Conservation (phyloP, 495 filamentous ascomycete species). For the Penicillium psychrofluorescens region DNA sequence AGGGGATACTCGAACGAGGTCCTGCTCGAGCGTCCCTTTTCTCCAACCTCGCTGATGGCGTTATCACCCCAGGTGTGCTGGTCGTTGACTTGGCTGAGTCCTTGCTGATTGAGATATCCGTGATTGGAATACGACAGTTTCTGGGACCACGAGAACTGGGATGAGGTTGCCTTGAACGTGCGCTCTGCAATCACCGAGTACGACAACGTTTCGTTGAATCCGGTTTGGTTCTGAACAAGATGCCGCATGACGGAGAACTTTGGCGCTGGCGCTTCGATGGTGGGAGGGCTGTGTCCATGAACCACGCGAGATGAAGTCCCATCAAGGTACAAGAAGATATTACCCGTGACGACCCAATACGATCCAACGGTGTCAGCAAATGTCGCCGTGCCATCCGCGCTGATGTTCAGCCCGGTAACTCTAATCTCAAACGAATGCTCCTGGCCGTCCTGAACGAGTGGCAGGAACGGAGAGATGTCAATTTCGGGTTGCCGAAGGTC, state of each 20-base stretch:
- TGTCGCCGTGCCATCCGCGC: conserved; percentile 31
- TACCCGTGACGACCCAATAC: conserved; percentile 79
- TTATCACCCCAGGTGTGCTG: conserved; percentile 55
- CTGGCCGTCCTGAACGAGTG: conserved; percentile 55
- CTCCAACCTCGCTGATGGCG: conserved; percentile 31
- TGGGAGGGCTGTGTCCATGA: conserved; percentile 8
- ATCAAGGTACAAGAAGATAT: conserved; percentile 70
- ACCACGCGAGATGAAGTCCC: conserved; percentile 12
- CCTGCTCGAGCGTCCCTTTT: conserved; percentile 11
- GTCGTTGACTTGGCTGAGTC: conserved; percentile 54
- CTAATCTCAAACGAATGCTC: conserved; percentile 66
- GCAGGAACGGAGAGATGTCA: conserved; percentile 74
- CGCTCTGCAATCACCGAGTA: conserved; percentile 55
- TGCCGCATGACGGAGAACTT: conserved; percentile 32
- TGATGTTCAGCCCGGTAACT: conserved; percentile 53
- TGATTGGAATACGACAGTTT: conserved; percentile 48
- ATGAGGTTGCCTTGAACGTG: conserved; percentile 44
- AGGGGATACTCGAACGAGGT: conserved; percentile 59
- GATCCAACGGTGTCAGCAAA: conserved; percentile 56
- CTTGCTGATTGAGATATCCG: conserved; percentile 50
- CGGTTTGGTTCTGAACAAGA: conserved; percentile 35
- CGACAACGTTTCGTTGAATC: conserved; percentile 52
- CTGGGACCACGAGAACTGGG: conserved; percentile 54
- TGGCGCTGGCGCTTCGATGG: conserved; percentile 29
- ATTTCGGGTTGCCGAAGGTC: conserved; percentile 78